A percentile compares a stretch with the other conserved stretches of the same genome.
Conservation (phyloP, 345 rosid species). For the Populus ilicifolia region DNA sequence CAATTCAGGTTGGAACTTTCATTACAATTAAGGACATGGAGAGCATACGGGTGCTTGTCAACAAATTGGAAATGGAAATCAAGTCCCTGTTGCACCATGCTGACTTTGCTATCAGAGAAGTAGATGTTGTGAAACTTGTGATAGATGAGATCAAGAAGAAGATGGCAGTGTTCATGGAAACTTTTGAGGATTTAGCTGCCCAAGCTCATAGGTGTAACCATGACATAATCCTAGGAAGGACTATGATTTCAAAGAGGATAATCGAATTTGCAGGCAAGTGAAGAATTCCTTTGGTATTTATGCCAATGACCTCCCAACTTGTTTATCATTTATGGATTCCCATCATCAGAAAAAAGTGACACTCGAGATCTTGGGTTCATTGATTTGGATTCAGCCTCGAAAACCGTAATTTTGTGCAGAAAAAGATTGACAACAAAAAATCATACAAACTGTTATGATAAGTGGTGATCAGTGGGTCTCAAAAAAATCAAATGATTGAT, state of each 20-base stretch:
- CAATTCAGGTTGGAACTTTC: slow-evolving; percentile 45
- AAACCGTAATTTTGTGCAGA: not conserved
- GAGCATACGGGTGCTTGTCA: slow-evolving; percentile 46
- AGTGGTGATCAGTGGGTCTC: too few species aligned
- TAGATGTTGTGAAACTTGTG: slow-evolving; percentile 49
- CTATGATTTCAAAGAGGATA: slow-evolving; percentile 44
- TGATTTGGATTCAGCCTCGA: not conserved
- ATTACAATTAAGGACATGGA: slow-evolving; percentile 66
- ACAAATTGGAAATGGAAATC: slow-evolving; percentile 47
- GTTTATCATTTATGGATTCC: not conserved
- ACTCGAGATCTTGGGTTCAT: not conserved
- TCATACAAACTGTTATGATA: too few species aligned
- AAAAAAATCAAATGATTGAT: too few species aligned
- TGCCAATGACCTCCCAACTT: not conserved
- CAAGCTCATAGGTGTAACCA: slow-evolving; percentile 67
- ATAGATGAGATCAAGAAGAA: slow-evolving; percentile 82
- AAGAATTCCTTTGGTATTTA: not conserved
- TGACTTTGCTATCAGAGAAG: slow-evolving; percentile 48
- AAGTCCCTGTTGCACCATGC: slow-evolving; percentile 50
- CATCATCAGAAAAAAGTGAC: not conserved
- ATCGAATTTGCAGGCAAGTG: not conserved
- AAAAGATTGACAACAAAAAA: too few species aligned
- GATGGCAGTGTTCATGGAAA: slow-evolving; percentile 47
- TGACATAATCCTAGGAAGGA: slow-evolving; percentile 68
- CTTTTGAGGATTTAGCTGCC: slow-evolving; percentile 51